Base-by-base conservation (phyloP, 768 basidiomycete genomes). In the Lyophyllum semitale region DNA sequence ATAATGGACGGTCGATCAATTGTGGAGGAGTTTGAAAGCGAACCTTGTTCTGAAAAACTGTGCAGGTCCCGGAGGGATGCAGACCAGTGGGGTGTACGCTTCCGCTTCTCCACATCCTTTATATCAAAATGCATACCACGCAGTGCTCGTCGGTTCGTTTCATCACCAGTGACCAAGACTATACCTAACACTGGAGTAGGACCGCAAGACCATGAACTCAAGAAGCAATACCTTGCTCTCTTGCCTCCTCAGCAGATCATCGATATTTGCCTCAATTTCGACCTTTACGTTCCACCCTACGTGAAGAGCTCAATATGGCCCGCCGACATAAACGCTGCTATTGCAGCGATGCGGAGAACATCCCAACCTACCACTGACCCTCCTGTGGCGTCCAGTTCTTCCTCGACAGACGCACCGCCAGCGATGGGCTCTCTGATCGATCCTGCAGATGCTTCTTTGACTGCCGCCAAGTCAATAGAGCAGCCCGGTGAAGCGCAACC, bases 11-110 rank as follows among this genome's bases (percentile, higher is more conserved):
- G 20, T 48, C 18, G 0, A 20, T 18, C 29, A 45, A 18, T 45
- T 47, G 26, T 51, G 53, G n/a, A 53, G 59, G 63, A 65, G 63
- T 62, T 63, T 60, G 53, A 68, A 70, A 63, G 60, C 73, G 73
- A 87, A 87, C 83, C 72, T 85, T 85, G 83, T 82, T 76, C 63
- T 64, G 74, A 78, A 80, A 83, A 87, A 87, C 85, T 87, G 82
- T 87, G 83, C 82, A 87, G 84, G 73, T 73, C 63, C 66, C 79
- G 81, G 81, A 78, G 79, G 75, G 71, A 85, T 86, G 84, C 82
- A 85, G 77, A 68, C 73, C 60, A 74, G 68, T 55, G 74, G 66
- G 55, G 61, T 76, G 52, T 73, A 72, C 59, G 64, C 71, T 62
- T 71, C 69, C 62, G 65, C 63, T 62, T 67, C 67, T 29, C 66